Evolutionary conservation across 2,329 filamentous ascomycete species (phyloP).

Genomic region (Aaosphaeria arxii): DNA sequence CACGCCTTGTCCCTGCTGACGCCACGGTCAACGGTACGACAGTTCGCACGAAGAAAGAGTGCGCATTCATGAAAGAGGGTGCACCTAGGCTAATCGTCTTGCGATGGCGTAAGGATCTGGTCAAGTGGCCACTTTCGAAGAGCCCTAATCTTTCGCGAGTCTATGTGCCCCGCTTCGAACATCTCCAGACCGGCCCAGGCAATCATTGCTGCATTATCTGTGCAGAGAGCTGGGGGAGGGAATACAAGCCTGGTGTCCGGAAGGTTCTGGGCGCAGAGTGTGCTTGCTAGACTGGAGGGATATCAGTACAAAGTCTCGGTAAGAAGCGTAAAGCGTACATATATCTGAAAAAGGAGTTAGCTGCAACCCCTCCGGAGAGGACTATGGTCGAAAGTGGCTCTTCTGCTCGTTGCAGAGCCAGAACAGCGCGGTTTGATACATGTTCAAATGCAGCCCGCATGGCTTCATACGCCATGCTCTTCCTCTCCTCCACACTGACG

Average conservation of each 20-base stretch:
- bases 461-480: constrained; percentile 65
- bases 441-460: constrained; percentile 89
- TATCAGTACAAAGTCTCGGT: constrained; percentile 1
- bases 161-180: constrained; percentile 68
- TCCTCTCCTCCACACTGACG: constrained; percentile 60
- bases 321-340: constrained; percentile 42
- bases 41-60: too few relatives aligned
- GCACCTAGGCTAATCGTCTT: neutral
- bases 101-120: constrained; percentile 22
- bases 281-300: constrained; percentile 42
- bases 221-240: constrained; percentile 77
- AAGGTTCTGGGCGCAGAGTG: constrained; percentile 67
- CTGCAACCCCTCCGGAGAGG: constrained; percentile 85
- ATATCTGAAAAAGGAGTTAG: constrained; percentile 73
- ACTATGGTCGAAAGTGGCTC: constrained; percentile 57
- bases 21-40: too few relatives aligned
- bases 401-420: constrained; percentile 55
- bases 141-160: constrained; percentile 26
- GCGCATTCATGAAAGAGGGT: too few relatives aligned
- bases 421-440: constrained; percentile 69
- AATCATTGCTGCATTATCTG: constrained; percentile 97
- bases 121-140: constrained; percentile 38
- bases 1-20: too few relatives aligned
- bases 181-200: constrained; percentile 93
- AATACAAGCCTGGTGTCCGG: constrained; percentile 61